Evolutionary conservation across 2,329 filamentous ascomycete species (phyloP).

Genomic region (Alternaria triticina): DNA sequence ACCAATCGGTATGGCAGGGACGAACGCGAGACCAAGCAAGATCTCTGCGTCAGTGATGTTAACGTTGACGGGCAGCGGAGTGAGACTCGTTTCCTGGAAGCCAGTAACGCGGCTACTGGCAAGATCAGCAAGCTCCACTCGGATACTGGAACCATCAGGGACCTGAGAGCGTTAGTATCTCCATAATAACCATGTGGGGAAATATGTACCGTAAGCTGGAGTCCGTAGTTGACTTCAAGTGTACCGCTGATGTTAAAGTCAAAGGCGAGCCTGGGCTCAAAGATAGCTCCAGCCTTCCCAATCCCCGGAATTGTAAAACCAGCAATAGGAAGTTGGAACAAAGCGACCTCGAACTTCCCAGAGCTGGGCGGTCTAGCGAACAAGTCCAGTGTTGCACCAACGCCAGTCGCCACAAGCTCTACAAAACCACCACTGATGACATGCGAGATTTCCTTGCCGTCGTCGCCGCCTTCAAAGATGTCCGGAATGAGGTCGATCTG

Average conservation of each 20-base stretch:
- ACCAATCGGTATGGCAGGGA: conserved; percentile 44
- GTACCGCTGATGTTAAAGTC: conserved; percentile 35
- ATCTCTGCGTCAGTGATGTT: conserved; percentile 36
- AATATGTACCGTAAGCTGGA: conserved; percentile 43
- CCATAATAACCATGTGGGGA: neutral
- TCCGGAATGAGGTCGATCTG: conserved; percentile 33
- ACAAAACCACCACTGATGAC: conserved; percentile 44
- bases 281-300: conserved; percentile 45
- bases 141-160: conserved; percentile 38
- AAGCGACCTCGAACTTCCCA: conserved; percentile 27
- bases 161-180: conserved; percentile 24
- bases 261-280: conserved; percentile 36
- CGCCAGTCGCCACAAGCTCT: conserved; percentile 36
- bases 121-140: conserved; percentile 35
- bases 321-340: conserved; percentile 36
- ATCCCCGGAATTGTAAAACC: conserved; percentile 46
- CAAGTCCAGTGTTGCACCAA: conserved; percentile 46
- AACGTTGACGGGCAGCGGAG: conserved; percentile 42
- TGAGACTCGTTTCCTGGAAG: conserved; percentile 37
- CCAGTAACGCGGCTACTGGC: conserved; percentile 31
- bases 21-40: conserved; percentile 37
- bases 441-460: conserved; percentile 30
- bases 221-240: conserved; percentile 45
- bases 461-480: conserved; percentile 30
- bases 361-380: conserved; percentile 33